These are phyloP conservation scores for Thermochaetoides thermophila DNA, from an alignment of 495 filamentous ascomycete genomes.

Conservation along the genomic window DNA sequence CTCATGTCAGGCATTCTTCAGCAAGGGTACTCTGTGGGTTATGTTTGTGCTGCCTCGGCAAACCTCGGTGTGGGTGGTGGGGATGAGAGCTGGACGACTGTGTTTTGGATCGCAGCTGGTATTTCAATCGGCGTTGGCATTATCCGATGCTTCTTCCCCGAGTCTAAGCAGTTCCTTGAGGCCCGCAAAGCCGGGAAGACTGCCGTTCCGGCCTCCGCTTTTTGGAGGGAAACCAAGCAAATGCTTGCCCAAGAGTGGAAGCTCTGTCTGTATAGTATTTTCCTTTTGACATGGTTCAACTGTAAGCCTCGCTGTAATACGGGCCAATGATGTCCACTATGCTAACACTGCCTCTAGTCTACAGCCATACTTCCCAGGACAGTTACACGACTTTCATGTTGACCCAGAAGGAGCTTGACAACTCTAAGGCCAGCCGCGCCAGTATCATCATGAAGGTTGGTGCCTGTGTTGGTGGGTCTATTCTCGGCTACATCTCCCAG, in stretches of 20 bases:
- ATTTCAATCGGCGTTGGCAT: slow-evolving; percentile 49
- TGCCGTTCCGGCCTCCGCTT: slow-evolving; percentile 32
- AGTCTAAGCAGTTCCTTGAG: slow-evolving; percentile 55
- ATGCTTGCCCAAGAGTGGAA: slow-evolving; percentile 58
- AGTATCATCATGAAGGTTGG: slow-evolving; percentile 61
- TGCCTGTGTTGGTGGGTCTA: slow-evolving; percentile 57
- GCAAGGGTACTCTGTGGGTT: slow-evolving; percentile 64
- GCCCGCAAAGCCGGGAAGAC: slow-evolving; percentile 39
- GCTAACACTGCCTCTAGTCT: slow-evolving; percentile 23
- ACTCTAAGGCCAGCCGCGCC: slow-evolving; percentile 45
- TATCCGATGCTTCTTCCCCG: slow-evolving; percentile 50
- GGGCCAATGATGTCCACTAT: no score
- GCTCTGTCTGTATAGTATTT: slow-evolving; percentile 51
- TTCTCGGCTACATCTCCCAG: slow-evolving; percentile 57
- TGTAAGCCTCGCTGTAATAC: slow-evolving; percentile 8
- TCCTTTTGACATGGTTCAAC: slow-evolving; percentile 58
- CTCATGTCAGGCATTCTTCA: slow-evolving; percentile 68
- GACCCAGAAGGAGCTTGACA: slow-evolving; percentile 47
- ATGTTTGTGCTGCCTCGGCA: slow-evolving; percentile 54
- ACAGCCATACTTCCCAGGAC: slow-evolving; percentile 56
- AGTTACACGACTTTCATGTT: slow-evolving; percentile 66
- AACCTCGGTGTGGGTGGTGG: slow-evolving; percentile 49
- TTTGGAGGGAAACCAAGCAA: slow-evolving; percentile 44
- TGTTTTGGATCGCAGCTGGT: slow-evolving; percentile 44
- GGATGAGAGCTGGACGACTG: slow-evolving; percentile 44